Conservation (phyloP, 306 rosid genomes). For the Styphnolobium japonicum region DNA sequence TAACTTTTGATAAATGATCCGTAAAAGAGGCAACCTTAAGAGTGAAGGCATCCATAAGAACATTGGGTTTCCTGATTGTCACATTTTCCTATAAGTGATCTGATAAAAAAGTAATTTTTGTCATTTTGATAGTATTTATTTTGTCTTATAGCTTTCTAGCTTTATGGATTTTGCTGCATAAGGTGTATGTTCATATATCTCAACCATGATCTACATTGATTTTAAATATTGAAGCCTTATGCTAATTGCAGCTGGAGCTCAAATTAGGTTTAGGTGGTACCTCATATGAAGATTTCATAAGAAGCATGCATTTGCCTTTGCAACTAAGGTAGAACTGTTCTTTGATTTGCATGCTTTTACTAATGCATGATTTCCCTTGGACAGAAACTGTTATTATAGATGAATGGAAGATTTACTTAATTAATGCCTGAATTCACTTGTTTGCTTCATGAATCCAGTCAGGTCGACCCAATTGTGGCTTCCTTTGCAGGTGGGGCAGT, state of each 20-base stretch:
- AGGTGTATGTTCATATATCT: not conserved
- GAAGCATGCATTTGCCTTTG: slow-evolving; percentile 81
- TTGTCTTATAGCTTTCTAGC: not conserved
- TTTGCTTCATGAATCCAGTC: slow-evolving; percentile 54
- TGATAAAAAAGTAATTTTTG: not conserved
- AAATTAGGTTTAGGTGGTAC: slow-evolving; percentile 92
- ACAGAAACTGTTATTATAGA: not conserved
- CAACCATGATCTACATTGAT: not conserved
- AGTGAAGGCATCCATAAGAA: not conserved
- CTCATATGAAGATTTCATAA: slow-evolving; percentile 92
- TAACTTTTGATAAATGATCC: not conserved
- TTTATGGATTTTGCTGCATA: not conserved
- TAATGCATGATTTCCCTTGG: slow-evolving; percentile 7
- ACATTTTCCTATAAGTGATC: not conserved
- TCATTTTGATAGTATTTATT: not conserved
- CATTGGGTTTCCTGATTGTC: not conserved
- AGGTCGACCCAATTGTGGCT: slow-evolving; percentile 97
- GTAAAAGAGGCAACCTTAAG: not conserved
- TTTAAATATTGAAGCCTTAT: slow-evolving; percentile 14
- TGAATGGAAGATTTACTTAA: slow-evolving; percentile 13
- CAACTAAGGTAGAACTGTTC: slow-evolving; percentile 65
- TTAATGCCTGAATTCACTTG: slow-evolving; percentile 16
- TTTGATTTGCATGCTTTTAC: not conserved
- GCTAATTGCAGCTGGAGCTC: slow-evolving; percentile 76
- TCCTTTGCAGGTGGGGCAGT: slow-evolving; percentile 98